Conservation (phyloP, 2,329 filamentous ascomycete species). For the Alternaria triticina region DNA sequence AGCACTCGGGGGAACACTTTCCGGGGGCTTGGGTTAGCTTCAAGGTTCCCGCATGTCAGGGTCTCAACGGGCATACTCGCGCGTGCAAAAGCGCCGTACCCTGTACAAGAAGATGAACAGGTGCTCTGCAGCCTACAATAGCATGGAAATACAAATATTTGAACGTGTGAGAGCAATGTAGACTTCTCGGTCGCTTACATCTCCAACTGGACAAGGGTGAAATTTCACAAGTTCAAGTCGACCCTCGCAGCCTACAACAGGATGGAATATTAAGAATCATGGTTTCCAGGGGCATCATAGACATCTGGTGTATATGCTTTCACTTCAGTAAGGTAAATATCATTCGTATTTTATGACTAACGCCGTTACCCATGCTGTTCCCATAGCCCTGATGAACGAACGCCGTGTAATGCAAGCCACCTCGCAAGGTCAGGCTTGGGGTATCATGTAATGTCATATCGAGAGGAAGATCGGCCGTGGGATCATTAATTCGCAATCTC, state of each 20-base stretch:
- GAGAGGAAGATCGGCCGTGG: slow-evolving; percentile 27
- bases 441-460: slow-evolving; percentile 41
- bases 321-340: not conserved
- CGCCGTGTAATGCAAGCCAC: slow-evolving; percentile 36
- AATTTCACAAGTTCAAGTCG: not conserved
- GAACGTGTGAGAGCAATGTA: not conserved
- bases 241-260: not conserved
- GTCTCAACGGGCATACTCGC: slow-evolving; percentile 6
- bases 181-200: not conserved
- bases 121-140: not conserved
- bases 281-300: not conserved
- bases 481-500: slow-evolving; percentile 7
- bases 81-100: not conserved
- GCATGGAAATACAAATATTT: not conserved
- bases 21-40: slow-evolving; percentile 12
- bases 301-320: not conserved
- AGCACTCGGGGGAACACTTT: slow-evolving; percentile 20
- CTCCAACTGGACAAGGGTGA: not conserved
- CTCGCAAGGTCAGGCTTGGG: slow-evolving; percentile 18
- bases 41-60: slow-evolving; percentile 17
- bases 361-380: slow-evolving; percentile 14
- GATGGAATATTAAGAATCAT: not conserved
- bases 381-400: slow-evolving; percentile 20
- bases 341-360: not conserved
- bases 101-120: not conserved